Percentiles rank a stretch among this genome's conserved stretches.
These are phyloP conservation scores for Tilletia indica DNA, from an alignment of 1,284 basidiomycete species.

Conservation along the genomic window DNA sequence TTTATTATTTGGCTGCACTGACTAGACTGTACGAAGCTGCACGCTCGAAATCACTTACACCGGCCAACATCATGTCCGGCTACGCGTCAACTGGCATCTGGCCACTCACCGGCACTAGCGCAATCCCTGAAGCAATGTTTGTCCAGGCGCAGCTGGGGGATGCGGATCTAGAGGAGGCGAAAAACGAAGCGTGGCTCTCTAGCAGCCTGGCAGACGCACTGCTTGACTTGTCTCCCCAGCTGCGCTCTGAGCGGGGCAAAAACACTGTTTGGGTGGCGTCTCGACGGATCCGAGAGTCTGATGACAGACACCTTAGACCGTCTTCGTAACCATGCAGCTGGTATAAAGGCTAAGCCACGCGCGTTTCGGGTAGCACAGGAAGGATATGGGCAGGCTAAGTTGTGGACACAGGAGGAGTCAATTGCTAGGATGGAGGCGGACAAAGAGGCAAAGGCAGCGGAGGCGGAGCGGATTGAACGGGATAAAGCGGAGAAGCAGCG, in stretches of 20 bases:
- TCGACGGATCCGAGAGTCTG: background rate
- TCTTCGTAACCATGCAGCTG: background rate
- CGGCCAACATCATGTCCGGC: too few species aligned
- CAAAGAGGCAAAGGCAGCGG: background rate
- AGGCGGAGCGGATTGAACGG: too few species aligned
- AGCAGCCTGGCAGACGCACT: background rate
- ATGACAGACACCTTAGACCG: background rate
- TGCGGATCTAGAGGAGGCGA: too few species aligned
- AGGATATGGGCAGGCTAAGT: background rate
- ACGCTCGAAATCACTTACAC: too few species aligned
- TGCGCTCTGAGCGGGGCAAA: background rate
- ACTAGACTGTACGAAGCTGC: too few species aligned
- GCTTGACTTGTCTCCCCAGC: background rate
- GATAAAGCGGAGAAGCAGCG: too few species aligned
- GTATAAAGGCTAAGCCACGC: background rate
- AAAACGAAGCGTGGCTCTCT: background rate
- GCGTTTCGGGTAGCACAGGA: background rate
- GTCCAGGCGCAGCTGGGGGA: too few species aligned
- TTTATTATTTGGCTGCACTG: too few species aligned
- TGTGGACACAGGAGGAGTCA: background rate
- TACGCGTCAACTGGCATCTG: too few species aligned
- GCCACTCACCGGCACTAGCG: background rate
- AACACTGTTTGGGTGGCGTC: background rate
- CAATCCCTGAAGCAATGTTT: background rate
- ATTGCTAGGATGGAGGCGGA: background rate